Percentiles rank a stretch among this genome's conserved stretches.
phyloP scores from a whole-genome alignment of 2,329 filamentous ascomycete species.

The Coniella lustricola region DNA sequence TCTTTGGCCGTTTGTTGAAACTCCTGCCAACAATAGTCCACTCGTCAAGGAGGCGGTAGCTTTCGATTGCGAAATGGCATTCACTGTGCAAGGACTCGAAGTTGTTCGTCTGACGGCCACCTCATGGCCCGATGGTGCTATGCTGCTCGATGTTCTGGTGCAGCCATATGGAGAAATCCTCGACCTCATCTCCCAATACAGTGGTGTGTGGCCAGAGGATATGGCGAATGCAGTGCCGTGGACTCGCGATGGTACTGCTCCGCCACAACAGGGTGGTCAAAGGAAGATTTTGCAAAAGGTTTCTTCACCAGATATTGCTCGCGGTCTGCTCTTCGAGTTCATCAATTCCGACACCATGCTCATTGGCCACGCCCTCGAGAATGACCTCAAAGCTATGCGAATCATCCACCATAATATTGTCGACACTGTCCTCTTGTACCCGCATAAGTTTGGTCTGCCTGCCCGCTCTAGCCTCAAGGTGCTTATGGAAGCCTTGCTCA shows the following conservation, averaged over 20 bases:
- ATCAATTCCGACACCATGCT: slow-evolving; percentile 73
- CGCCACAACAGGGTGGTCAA: slow-evolving; percentile 20
- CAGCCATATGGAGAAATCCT: slow-evolving; percentile 75
- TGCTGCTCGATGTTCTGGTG: slow-evolving; percentile 78
- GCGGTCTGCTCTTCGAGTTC: slow-evolving; percentile 67
- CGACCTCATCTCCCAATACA: slow-evolving; percentile 88
- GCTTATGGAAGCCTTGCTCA: slow-evolving; percentile 63
- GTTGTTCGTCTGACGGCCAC: slow-evolving; percentile 84
- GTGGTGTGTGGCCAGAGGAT: slow-evolving; percentile 75
- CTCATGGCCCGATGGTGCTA: slow-evolving; percentile 71
- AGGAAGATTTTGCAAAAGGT: slow-evolving; percentile 60
- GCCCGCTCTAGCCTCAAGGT: slow-evolving; percentile 69
- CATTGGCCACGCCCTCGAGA: slow-evolving; percentile 90
- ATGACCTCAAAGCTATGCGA: slow-evolving; percentile 81
- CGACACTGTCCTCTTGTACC: slow-evolving; percentile 80
- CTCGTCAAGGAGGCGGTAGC: slow-evolving; percentile 58
- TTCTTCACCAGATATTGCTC: slow-evolving; percentile 64
- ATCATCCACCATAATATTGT: slow-evolving; percentile 79
- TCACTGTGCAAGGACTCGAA: slow-evolving; percentile 82
- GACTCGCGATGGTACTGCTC: slow-evolving; percentile 24
- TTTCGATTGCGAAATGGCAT: slow-evolving; percentile 98
- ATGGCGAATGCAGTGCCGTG: slow-evolving; percentile 61
- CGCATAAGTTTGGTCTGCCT: slow-evolving; percentile 70
- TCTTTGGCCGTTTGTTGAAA: slow-evolving; percentile 72
- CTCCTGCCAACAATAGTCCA: slow-evolving; percentile 56